Evolutionary conservation across 192 early-diverging fungal species (phyloP).

Genomic region (Coemansia sp.): DNA sequence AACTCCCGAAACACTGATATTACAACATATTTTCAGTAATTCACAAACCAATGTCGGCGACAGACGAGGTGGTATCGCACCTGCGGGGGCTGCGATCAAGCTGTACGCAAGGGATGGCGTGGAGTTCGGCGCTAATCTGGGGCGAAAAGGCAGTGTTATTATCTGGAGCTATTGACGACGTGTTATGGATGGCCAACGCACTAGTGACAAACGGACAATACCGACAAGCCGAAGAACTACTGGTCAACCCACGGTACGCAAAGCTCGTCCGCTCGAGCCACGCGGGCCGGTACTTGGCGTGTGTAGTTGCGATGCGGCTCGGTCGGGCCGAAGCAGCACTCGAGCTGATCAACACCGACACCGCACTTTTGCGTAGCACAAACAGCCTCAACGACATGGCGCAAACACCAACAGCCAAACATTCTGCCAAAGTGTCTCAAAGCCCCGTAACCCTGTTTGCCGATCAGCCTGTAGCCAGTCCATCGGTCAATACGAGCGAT

Average conservation of each 20-base stretch:
- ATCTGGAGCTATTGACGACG: slow-evolving; percentile 30
- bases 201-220: slow-evolving; percentile 54
- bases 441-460: not conserved
- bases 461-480: not conserved
- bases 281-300: slow-evolving; percentile 41
- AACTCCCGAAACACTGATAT: too few relatives aligned
- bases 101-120: slow-evolving; percentile 44
- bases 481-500: not conserved
- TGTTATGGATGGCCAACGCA: slow-evolving; percentile 51
- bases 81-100: slow-evolving; percentile 39
- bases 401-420: slow-evolving; percentile 5
- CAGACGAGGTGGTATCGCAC: slow-evolving; percentile 27
- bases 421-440: not conserved
- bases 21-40: too few relatives aligned
- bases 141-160: slow-evolving; percentile 45
- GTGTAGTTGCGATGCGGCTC: slow-evolving; percentile 47
- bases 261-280: slow-evolving; percentile 19
- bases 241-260: slow-evolving; percentile 25
- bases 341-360: slow-evolving; percentile 26
- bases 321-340: slow-evolving; percentile 53
- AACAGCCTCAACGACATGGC: not conserved
- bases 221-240: slow-evolving; percentile 49
- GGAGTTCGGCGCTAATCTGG: slow-evolving; percentile 52
- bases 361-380: too few relatives aligned
- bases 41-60: not conserved